These are phyloP conservation scores for Phaffomyces antillensis DNA, from an alignment of 805 yeast genomes.

Conservation along the genomic window DNA sequence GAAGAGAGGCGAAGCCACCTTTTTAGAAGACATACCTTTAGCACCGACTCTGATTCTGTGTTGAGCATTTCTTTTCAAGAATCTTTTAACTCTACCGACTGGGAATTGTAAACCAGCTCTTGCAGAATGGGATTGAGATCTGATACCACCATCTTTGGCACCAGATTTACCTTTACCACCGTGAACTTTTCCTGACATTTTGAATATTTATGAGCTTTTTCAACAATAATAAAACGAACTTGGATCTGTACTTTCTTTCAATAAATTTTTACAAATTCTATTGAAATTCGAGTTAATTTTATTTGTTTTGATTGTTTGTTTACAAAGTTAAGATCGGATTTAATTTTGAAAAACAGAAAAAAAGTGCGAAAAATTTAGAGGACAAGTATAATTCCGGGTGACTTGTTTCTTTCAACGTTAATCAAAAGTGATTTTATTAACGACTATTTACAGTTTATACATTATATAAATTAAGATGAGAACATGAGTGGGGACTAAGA, in stretches of 20 bases:
- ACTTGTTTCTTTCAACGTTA: background rate
- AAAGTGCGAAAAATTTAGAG: background rate
- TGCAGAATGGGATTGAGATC: conserved; percentile 83
- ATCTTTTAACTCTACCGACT: conserved; percentile 97
- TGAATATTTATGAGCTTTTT: background rate
- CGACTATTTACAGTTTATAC: conserved; percentile 6
- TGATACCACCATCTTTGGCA: conserved; percentile 55
- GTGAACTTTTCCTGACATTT: conserved; percentile 91
- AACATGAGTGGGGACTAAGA: too few relatives aligned
- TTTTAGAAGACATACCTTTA: conserved; percentile 30
- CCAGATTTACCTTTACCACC: conserved; percentile 97
- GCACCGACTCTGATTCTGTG: conserved; percentile 79
- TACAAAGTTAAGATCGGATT: conserved; percentile 10
- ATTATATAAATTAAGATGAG: too few relatives aligned
- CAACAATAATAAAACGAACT: too few relatives aligned
- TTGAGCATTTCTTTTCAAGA: conserved; percentile 84
- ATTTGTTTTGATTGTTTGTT: conserved; percentile 7
- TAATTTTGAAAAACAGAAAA: background rate
- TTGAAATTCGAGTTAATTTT: background rate
- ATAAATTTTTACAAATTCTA: background rate
- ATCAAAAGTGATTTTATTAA: background rate
- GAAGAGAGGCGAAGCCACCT: background rate
- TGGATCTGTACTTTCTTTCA: too few relatives aligned
- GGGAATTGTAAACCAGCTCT: conserved; percentile 96
- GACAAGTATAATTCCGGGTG: background rate